Conservation (phyloP, 306 rosid species). For the Vachellia pachyceras region DNA sequence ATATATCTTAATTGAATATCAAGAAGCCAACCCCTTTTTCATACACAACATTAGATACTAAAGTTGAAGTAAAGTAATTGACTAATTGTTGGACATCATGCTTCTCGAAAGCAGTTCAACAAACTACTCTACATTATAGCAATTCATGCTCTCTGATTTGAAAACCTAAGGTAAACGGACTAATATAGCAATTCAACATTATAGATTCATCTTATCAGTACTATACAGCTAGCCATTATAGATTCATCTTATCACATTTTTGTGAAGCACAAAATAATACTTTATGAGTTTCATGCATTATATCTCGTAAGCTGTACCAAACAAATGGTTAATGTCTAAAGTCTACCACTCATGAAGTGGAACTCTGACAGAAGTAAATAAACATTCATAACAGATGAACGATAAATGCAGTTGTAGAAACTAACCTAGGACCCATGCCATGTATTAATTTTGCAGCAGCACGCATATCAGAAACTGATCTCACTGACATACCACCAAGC, state of each 20-base stretch:
- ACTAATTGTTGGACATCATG: slow-evolving; percentile 2
- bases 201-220: slow-evolving; percentile 8
- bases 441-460: slow-evolving; percentile 78
- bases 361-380: slow-evolving; percentile 5
- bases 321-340: slow-evolving; percentile 3
- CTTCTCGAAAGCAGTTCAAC: slow-evolving; percentile 15
- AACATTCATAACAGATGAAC: background rate
- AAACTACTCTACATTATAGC: background rate
- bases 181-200: background rate
- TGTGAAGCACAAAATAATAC: background rate
- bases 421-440: slow-evolving; percentile 87
- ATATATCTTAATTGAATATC: slow-evolving; percentile 3
- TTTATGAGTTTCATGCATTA: background rate
- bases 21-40: slow-evolving; percentile 3
- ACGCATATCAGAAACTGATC: slow-evolving; percentile 85
- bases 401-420: slow-evolving; percentile 21
- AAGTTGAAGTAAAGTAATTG: slow-evolving; percentile 4
- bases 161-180: background rate
- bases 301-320: background rate
- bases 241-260: slow-evolving; percentile 8
- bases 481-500: slow-evolving; percentile 69
- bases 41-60: slow-evolving; percentile 25
- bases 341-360: slow-evolving; percentile 12
- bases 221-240: slow-evolving; percentile 3
- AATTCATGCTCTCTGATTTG: slow-evolving; percentile 9